Percentiles rank a stretch among this genome's conserved stretches.
Conservation (phyloP, 345 rosid species). For the Schrenkiella parvula region DNA sequence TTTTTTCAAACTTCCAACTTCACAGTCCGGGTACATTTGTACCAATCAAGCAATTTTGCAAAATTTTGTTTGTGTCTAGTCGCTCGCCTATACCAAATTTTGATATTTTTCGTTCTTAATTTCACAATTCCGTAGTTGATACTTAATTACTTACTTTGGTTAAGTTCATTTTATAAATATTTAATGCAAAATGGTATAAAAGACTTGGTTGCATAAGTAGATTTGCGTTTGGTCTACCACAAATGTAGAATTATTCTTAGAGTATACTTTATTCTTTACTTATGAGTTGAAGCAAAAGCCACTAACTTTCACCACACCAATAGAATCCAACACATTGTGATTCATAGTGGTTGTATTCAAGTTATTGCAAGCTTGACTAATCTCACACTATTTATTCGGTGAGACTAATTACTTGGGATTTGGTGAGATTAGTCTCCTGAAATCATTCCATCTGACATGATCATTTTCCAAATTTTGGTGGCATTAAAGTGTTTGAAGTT, state of each 20-base stretch:
- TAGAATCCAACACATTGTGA: constrained; percentile 27
- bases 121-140: not conserved
- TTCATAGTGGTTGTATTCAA: constrained; percentile 21
- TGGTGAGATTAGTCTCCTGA: constrained; percentile 17
- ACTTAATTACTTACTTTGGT: no score
- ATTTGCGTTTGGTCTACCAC: constrained; percentile 29
- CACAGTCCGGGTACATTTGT: not conserved
- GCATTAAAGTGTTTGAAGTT: constrained; percentile 8
- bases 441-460: not conserved
- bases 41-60: not conserved
- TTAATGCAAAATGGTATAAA: not conserved
- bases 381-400: constrained; percentile 13
- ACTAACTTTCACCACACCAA: constrained; percentile 36
- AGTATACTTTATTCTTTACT: constrained; percentile 33
- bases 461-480: constrained; percentile 13
- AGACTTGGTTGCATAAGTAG: constrained; percentile 15
- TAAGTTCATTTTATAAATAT: not conserved
- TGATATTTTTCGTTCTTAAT: not conserved
- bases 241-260: constrained; percentile 29
- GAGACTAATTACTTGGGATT: constrained; percentile 27
- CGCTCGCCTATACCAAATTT: not conserved
- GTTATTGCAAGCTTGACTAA: constrained; percentile 32
- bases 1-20: constrained; percentile 5
- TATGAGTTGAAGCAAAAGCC: constrained; percentile 29
- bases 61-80: not conserved